Percentiles rank a stretch among this genome's conserved stretches.
These are phyloP conservation scores for Talaromyces adpressus DNA, from an alignment of 495 filamentous ascomycete genomes.

Conservation along the genomic window DNA sequence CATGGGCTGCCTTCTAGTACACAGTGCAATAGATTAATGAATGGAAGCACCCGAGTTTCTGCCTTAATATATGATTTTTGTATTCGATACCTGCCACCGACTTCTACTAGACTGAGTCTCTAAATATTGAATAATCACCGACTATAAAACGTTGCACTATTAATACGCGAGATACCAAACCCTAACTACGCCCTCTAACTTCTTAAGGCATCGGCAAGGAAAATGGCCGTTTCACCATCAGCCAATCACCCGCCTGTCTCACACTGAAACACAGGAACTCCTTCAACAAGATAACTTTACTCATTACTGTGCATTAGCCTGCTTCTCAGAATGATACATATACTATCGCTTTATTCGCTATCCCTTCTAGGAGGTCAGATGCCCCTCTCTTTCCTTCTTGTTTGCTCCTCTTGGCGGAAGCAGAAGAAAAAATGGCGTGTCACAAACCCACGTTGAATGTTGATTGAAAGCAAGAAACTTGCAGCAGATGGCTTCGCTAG, in stretches of 20 bases:
- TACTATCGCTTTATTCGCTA: not conserved
- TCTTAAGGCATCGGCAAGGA: not conserved
- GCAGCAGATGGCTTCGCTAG: not conserved
- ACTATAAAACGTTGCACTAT: not conserved
- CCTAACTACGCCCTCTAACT: not conserved
- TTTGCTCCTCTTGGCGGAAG: not conserved
- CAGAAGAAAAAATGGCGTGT: not conserved
- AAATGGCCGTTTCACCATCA: not conserved
- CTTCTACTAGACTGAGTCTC: not conserved
- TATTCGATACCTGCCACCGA: not conserved
- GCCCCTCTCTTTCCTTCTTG: not conserved
- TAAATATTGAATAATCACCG: not conserved
- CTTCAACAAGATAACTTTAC: not conserved
- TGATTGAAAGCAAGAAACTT: not conserved
- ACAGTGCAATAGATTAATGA: not conserved
- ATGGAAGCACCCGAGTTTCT: not conserved
- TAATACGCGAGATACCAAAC: not conserved
- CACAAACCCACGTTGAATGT: not conserved
- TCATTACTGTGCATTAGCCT: not conserved
- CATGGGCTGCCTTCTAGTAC: not conserved
- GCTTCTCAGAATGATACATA: not conserved
- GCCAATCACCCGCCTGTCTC: conserved; percentile 1
- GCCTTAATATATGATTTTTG: not conserved
- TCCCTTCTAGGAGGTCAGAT: not conserved
- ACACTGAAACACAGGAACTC: conserved; percentile 3